Evolutionary conservation across 2,329 filamentous ascomycete species (phyloP).

Genomic region (Tympanopsis confertula): DNA sequence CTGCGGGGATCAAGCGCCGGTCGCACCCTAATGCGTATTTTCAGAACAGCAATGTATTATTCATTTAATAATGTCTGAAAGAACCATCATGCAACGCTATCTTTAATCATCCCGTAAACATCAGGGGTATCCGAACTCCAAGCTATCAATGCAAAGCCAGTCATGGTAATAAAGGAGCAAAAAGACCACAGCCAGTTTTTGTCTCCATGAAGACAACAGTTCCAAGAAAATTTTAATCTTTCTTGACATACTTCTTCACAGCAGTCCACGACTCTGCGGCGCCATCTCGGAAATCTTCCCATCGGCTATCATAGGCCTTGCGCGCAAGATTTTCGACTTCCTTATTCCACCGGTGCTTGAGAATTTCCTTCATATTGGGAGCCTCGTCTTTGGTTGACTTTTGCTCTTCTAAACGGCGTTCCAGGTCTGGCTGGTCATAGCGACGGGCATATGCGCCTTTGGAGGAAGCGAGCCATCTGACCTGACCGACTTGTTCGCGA

Average conservation of each 20-base stretch:
- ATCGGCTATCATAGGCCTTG: constrained; percentile 1
- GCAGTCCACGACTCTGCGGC: neutral
- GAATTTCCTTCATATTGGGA: neutral
- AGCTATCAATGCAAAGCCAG: too few species aligned
- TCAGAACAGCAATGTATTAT: too few species aligned
- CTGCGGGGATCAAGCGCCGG: too few species aligned
- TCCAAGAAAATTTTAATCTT: neutral
- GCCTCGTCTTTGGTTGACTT: neutral
- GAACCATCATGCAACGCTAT: too few species aligned
- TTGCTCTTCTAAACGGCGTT: neutral
- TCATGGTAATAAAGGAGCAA: too few species aligned
- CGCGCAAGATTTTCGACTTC: neutral
- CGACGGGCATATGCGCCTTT: neutral
- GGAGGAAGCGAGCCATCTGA: neutral
- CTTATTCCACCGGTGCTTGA: constrained; percentile 1
- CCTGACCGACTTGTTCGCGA: neutral
- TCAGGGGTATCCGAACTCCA: too few species aligned
- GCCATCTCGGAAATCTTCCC: neutral
- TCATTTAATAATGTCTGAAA: too few species aligned
- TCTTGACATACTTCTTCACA: neutral
- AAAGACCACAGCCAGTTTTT: too few species aligned
- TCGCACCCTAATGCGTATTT: too few species aligned
- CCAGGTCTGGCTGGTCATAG: neutral
- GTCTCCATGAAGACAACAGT: too few species aligned
- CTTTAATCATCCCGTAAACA: too few species aligned